Evolutionary conservation across 345 rosid species (phyloP).

Genomic region (Syzygium oleosum): DNA sequence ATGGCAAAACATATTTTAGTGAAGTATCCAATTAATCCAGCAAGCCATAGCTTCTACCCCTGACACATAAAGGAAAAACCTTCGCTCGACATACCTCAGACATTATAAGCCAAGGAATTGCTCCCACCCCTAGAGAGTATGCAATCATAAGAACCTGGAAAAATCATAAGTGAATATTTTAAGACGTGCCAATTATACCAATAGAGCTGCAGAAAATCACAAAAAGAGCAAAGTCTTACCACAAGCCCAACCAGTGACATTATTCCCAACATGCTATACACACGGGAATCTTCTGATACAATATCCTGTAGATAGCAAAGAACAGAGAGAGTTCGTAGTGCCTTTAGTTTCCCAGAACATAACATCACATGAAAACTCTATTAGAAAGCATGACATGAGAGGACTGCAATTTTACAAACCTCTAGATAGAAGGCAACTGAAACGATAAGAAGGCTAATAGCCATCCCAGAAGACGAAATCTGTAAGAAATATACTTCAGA

Average conservation of each 20-base stretch:
- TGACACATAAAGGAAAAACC: background rate
- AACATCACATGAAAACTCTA: background rate
- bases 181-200: background rate
- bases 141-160: slow-evolving; percentile 54
- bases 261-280: slow-evolving; percentile 53
- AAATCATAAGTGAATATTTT: background rate
- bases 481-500: slow-evolving; percentile 10
- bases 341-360: background rate
- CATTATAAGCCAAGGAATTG: slow-evolving; percentile 97
- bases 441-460: slow-evolving; percentile 61
- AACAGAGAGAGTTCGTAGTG: background rate
- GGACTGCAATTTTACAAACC: slow-evolving; percentile 22
- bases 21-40: background rate
- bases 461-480: slow-evolving; percentile 81
- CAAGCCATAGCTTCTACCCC: background rate
- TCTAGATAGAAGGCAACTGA: slow-evolving; percentile 57
- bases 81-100: slow-evolving; percentile 61
- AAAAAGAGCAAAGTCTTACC: slow-evolving; percentile 27
- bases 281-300: slow-evolving; percentile 38
- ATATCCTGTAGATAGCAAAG: slow-evolving; percentile 25
- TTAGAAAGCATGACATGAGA: background rate
- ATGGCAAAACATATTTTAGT: background rate
- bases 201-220: background rate
- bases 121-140: slow-evolving; percentile 87
- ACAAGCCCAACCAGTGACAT: slow-evolving; percentile 81